These are phyloP conservation scores for Ustilago crameri DNA, from an alignment of 1,284 basidiomycete genomes.

Conservation along the genomic window DNA sequence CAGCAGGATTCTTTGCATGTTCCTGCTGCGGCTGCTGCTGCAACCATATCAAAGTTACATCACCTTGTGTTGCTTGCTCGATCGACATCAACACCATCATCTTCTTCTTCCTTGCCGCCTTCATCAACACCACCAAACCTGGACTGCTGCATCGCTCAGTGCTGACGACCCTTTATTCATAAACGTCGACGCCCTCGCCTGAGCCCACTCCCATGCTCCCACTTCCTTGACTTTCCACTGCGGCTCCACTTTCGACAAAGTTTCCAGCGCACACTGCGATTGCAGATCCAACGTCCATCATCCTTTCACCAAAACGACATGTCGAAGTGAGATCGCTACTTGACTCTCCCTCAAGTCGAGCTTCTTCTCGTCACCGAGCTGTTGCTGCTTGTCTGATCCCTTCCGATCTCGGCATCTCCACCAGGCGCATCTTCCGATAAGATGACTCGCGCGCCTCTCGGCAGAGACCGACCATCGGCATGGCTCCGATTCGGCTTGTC, in stretches of 20 bases:
- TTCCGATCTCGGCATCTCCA: background rate
- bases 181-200: too few species aligned
- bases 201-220: too few species aligned
- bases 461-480: conserved; percentile 15
- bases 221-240: too few species aligned
- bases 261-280: too few species aligned
- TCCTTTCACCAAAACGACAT: background rate
- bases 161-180: too few species aligned
- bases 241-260: too few species aligned
- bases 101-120: background rate
- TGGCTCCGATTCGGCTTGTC: conserved; percentile 2
- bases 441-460: background rate
- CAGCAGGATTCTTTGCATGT: too few species aligned
- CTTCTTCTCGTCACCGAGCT: too few species aligned
- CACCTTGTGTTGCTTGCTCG: too few species aligned
- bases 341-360: background rate
- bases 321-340: background rate
- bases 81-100: background rate
- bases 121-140: background rate
- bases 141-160: background rate
- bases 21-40: too few species aligned
- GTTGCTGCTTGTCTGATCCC: too few species aligned
- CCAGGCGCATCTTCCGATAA: conserved; percentile 2
- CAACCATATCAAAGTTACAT: too few species aligned
- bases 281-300: background rate